Evolutionary conservation across 441 rosid genomes (phyloP), one percentile per base, ranked within the genome.

Genomic region (Croton laevigatus): DNA sequence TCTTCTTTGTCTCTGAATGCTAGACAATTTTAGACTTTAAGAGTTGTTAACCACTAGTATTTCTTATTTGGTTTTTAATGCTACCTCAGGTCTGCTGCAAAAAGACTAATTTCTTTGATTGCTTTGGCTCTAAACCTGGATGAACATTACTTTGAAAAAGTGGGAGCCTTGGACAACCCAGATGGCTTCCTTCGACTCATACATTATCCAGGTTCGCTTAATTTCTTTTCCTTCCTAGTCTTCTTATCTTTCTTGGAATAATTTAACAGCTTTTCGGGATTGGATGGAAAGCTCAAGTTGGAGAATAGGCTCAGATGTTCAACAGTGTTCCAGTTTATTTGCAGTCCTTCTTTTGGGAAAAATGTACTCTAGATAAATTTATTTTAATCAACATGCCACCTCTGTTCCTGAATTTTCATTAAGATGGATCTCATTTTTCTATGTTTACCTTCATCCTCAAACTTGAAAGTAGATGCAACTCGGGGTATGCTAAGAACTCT

Each of bases 111-210:
- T 49, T 77, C 82, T 49, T 80, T 94, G 81, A 80, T 90, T 77
- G 97, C 96, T 23, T 19, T 90, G 82, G 92, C 94, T 60, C 65
- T 91, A 80, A 78, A 86, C 68, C 76, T 92, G 83, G 91, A 90
- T 61, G 86, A 84, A 63, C 75, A 82, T 77, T 89, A 86, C 83
- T 92, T 94, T 59, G 76, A 82, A 73, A 78, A 81, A 80, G 65
- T 87, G 13, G 97, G 93, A 53, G 96, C 95, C 27, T 65, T 82
- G 80, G 75, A 77, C 71, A 70, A 60, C 48, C 91, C 97, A 32
- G 0, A 61, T 6, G 75, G 79, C 22, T 80, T 80, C 78, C 84
- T 92, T 73, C 91, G 93, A 66, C 86, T 91, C 52, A 77, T 94
- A 70, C 89, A 73, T 70, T 91, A 94, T 88, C 94, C 97, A 77